These are phyloP conservation scores for Claviceps fusiformis DNA, from an alignment of 2,329 filamentous ascomycete species.

Conservation along the genomic window DNA sequence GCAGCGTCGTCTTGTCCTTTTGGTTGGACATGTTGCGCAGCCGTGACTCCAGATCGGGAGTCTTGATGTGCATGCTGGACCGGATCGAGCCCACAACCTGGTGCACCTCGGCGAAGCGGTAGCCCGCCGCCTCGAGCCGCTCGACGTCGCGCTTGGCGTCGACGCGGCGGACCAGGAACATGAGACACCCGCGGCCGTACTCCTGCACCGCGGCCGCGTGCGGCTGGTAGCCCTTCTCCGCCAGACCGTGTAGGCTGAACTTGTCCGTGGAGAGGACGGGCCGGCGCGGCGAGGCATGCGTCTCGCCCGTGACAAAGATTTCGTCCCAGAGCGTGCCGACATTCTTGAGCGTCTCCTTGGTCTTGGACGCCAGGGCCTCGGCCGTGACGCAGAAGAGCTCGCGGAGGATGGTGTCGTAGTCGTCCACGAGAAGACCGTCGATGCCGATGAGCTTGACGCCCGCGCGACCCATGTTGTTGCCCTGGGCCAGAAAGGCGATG, in stretches of 20 bases:
- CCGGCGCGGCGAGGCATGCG: background rate
- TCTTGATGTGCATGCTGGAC: constrained; percentile 60
- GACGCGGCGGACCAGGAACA: constrained; percentile 62
- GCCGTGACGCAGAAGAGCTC: constrained; percentile 76
- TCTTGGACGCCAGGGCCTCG: constrained; percentile 52
- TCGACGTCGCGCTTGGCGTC: constrained; percentile 43
- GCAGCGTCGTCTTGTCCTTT: constrained; percentile 29
- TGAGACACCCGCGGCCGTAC: constrained; percentile 60
- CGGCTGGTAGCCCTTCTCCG: constrained; percentile 25
- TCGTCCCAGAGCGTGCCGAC: constrained; percentile 64
- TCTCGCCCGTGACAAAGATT: constrained; percentile 51
- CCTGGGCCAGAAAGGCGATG: constrained; percentile 37
- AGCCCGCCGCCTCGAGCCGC: constrained; percentile 56
- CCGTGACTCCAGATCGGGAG: constrained; percentile 43
- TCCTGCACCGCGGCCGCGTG: constrained; percentile 9
- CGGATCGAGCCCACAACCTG: constrained; percentile 58
- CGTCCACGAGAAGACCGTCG: constrained; percentile 44
- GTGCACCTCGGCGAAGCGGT: constrained; percentile 58
- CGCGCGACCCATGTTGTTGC: constrained; percentile 21
- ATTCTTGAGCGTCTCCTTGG: constrained; percentile 48
- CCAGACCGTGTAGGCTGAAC: constrained; percentile 18
- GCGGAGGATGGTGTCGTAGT: constrained; percentile 66
- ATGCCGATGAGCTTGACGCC: constrained; percentile 35
- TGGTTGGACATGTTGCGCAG: constrained; percentile 53
- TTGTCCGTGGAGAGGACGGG: constrained; percentile 8